Evolutionary conservation across 2,329 filamentous ascomycete genomes (phyloP).

Genomic region (Fusarium fracticaudum): DNA sequence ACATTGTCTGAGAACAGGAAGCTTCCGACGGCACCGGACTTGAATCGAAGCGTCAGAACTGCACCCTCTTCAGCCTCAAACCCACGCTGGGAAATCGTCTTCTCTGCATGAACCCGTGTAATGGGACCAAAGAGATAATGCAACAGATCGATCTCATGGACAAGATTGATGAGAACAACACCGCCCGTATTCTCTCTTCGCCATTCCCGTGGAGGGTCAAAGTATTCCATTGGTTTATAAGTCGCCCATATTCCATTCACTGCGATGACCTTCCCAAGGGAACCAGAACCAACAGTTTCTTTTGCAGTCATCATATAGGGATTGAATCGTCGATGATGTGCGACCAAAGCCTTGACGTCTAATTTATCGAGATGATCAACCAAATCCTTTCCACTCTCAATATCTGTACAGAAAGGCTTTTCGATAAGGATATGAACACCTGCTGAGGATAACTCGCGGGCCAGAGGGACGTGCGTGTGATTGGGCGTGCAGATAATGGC

Average conservation of each 20-base stretch:
- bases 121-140: conserved; percentile 66
- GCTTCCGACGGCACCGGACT: conserved; percentile 63
- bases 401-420: conserved; percentile 62
- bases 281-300: conserved; percentile 49
- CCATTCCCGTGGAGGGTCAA: conserved; percentile 59
- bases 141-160: conserved; percentile 69
- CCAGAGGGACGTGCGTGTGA: conserved; percentile 62
- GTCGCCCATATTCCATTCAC: conserved; percentile 65
- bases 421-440: conserved; percentile 66
- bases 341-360: conserved; percentile 59
- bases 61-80: conserved; percentile 66
- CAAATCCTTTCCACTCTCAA: conserved; percentile 48
- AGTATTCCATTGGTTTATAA: conserved; percentile 62
- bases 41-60: conserved; percentile 62
- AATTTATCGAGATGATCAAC: conserved; percentile 40
- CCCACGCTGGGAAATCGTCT: conserved; percentile 53
- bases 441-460: conserved; percentile 57
- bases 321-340: conserved; percentile 69
- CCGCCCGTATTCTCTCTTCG: conserved; percentile 55
- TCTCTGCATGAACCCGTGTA: conserved; percentile 60
- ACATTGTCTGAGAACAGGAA: conserved; percentile 65
- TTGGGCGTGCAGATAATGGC: conserved; percentile 70
- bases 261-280: conserved; percentile 59
- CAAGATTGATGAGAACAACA: conserved; percentile 65
- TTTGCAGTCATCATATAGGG: conserved; percentile 63